Base-by-base conservation (phyloP, 441 rosid species). In the Corymbia citriodora region DNA sequence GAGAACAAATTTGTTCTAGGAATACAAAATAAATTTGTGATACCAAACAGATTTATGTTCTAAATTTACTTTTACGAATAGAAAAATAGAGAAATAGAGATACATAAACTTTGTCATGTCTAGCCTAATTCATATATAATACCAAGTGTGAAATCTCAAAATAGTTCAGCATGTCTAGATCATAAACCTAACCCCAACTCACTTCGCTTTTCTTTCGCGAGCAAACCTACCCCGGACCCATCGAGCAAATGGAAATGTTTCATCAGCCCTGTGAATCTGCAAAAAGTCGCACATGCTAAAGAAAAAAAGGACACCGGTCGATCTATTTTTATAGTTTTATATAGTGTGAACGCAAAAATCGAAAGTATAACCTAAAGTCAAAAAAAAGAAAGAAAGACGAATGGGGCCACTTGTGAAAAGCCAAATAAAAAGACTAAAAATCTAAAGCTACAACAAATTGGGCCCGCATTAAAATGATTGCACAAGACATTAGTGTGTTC, bases 241-340 rank as follows among this genome's bases (percentile, higher is more conserved):
- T 33, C 10, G 23, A 8, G 74, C 10, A 68, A 55, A 31, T 1
- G 2, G 18, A 17, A 31, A 31, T 17, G 45, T 17, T 0, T 7
- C 79, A 31, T 19, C 23, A 68, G 36, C 45, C 40, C 8, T 16
- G 79, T 1, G 79, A 68, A 68, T 36, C 8, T 19, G 9, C 49
- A 33, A 1, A 72, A 72, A 9, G 27, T 5, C 0, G 11, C 12
- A 31, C 45, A 31, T 68, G 79, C 79, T 31, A 17, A 31, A 68
- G 9, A 68, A 10, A 31, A 33, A 31, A 68, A 9, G 12, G 0
- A 0, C 1, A 31, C 79, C 6, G 0, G 1, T 65, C 18, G 9
- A 31, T 8, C 16, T 31, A 16, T 68, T 68, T 68, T 21, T 68
- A 16, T 9, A 31, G 79, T 68, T 68, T 68, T 4, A 31, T 31